These are phyloP conservation scores for Coemansia sp. DNA, from an alignment of 192 early-diverging fungal species.

Conservation along the genomic window DNA sequence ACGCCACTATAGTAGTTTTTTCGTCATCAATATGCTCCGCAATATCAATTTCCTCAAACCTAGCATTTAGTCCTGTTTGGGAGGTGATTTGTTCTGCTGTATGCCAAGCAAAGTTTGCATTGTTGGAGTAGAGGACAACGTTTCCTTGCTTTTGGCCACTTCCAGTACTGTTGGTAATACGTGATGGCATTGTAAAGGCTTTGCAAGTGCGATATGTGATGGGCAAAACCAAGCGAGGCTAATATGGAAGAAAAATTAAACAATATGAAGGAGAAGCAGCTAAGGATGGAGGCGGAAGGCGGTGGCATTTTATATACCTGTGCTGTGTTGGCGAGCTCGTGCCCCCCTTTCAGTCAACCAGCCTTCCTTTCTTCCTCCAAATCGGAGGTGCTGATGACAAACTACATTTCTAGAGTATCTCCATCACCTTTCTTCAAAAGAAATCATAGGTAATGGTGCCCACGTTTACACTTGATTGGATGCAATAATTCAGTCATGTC, in stretches of 20 bases:
- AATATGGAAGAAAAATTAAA: too few species aligned
- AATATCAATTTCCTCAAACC: background rate
- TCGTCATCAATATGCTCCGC: too few species aligned
- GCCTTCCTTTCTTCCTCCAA: background rate
- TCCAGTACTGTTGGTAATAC: background rate
- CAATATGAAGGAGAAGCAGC: too few species aligned
- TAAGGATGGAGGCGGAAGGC: too few species aligned
- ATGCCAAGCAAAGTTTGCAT: background rate
- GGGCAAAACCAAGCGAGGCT: too few species aligned
- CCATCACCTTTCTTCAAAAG: background rate
- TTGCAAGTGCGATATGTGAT: background rate
- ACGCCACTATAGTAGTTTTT: background rate
- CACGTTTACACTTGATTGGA: background rate
- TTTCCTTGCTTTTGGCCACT: background rate
- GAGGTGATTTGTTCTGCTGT: background rate
- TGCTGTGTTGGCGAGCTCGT: too few species aligned
- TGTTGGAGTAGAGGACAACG: background rate
- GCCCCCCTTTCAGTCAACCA: background rate
- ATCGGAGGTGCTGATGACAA: background rate
- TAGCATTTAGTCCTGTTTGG: background rate
- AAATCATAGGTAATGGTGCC: background rate
- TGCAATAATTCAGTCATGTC: background rate
- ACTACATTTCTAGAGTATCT: too few species aligned
- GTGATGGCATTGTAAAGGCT: background rate
- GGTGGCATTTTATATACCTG: too few species aligned